Conservation (phyloP, 2,329 filamentous ascomycete species). For the Penicillium occitanis region DNA sequence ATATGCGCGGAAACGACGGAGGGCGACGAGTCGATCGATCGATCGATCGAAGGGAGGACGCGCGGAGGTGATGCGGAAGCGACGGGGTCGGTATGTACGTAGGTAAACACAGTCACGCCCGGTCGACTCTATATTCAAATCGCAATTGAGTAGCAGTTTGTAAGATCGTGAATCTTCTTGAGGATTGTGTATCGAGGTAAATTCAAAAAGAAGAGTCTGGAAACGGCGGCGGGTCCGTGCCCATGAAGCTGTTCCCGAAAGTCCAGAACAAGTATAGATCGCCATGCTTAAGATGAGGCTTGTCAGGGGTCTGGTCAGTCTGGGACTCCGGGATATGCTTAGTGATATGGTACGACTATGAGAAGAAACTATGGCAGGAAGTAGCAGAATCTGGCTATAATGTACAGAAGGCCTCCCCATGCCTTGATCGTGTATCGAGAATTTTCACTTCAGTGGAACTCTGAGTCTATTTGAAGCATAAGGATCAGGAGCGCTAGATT, state of each 20-base stretch:
- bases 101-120: not conserved
- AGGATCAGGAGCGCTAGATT: not conserved
- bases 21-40: not conserved
- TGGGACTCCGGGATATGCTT: not conserved
- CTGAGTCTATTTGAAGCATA: not conserved
- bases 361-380: not conserved
- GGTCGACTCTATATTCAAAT: not conserved
- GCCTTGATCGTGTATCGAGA: not conserved
- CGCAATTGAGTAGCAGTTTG: not conserved
- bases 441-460: no score
- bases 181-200: no score
- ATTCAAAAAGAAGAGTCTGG: not conserved
- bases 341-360: not conserved
- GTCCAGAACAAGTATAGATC: constrained; percentile 6
- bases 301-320: not conserved
- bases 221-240: constrained; percentile 3
- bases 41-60: not conserved
- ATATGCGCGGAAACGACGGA: not conserved
- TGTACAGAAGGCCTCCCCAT: not conserved
- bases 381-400: not conserved
- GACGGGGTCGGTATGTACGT: not conserved
- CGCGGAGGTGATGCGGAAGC: constrained; percentile 1
- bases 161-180: not conserved
- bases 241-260: constrained; percentile 3
- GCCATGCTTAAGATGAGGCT: not conserved